phyloP scores from a whole-genome alignment of 2,329 filamentous ascomycete species.

The Colletotrichum neosansevieriae region DNA sequence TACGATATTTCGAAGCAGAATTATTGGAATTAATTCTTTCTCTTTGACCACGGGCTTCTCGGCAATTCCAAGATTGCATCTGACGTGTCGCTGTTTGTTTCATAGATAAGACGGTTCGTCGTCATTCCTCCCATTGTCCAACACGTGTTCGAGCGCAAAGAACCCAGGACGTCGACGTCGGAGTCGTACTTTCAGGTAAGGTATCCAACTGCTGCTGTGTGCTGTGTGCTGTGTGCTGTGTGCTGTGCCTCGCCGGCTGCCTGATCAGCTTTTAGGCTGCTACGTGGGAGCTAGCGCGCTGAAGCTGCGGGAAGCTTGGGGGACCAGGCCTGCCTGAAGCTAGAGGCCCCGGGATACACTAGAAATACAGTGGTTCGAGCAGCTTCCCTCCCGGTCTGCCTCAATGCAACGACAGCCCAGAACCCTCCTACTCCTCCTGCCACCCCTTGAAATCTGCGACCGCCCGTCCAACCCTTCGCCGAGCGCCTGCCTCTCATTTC shows the following conservation, averaged over 20 bases:
- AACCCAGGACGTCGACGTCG: background rate
- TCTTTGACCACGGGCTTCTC: background rate
- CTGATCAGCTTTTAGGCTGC: constrained; percentile 23
- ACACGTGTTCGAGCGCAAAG: background rate
- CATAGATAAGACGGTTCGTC: background rate
- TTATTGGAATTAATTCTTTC: background rate
- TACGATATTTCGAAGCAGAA: background rate
- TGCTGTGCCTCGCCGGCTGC: constrained; percentile 15
- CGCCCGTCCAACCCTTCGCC: background rate
- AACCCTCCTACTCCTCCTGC: background rate
- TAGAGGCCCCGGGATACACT: background rate
- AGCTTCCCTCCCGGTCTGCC: background rate
- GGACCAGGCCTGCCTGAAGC: constrained; percentile 4
- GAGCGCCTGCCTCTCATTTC: constrained; percentile 9
- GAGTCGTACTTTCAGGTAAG: too few relatives aligned
- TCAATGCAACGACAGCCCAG: constrained; percentile 12
- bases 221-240: background rate
- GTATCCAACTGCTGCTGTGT: too few relatives aligned
- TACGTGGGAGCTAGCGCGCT: background rate
- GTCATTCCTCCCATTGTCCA: constrained; percentile 25
- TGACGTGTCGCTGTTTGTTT: constrained; percentile 8
- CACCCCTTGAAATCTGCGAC: background rate
- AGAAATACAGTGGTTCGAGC: background rate
- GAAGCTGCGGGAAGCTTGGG: constrained; percentile 20
- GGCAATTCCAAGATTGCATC: background rate